These are phyloP conservation scores for Kodamaea laetipori DNA, from an alignment of 805 yeast species.

Conservation along the genomic window DNA sequence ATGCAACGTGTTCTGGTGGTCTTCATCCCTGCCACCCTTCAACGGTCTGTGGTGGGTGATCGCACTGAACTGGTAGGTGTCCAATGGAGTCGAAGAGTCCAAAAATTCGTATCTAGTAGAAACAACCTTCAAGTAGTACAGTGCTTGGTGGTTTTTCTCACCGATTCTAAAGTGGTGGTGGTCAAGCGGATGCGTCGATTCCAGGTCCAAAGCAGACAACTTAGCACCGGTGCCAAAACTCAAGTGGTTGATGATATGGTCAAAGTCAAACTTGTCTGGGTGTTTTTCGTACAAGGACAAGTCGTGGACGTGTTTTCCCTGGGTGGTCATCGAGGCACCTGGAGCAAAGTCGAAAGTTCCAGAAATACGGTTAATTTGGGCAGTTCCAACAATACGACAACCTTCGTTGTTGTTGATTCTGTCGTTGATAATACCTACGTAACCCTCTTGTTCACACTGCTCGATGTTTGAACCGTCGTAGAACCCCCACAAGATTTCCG, in stretches of 20 bases:
- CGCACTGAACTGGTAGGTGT: slow-evolving; percentile 88
- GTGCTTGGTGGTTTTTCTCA: slow-evolving; percentile 61
- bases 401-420: slow-evolving; percentile 69
- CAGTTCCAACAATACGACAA: slow-evolving; percentile 80
- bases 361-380: slow-evolving; percentile 78
- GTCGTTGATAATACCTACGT: slow-evolving; percentile 60
- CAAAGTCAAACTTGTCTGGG: slow-evolving; percentile 63
- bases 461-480: slow-evolving; percentile 83
- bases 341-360: slow-evolving; percentile 97
- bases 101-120: slow-evolving; percentile 81
- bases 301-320: slow-evolving; percentile 80
- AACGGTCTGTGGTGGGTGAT: slow-evolving; percentile 87
- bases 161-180: slow-evolving; percentile 43
- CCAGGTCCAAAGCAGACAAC: slow-evolving; percentile 25
- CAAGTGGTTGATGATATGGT: slow-evolving; percentile 76
- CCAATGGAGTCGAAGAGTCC: slow-evolving; percentile 47
- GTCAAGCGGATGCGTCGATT: slow-evolving; percentile 66
- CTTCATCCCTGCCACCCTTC: slow-evolving; percentile 84
- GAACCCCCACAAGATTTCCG: slow-evolving; percentile 80
- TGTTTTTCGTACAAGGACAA: slow-evolving; percentile 65
- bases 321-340: slow-evolving; percentile 68
- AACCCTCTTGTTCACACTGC: slow-evolving; percentile 90
- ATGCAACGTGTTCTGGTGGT: slow-evolving; percentile 84
- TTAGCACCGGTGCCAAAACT: slow-evolving; percentile 71
- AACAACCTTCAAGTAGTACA: slow-evolving; percentile 87